These are phyloP conservation scores for Candida corydali DNA, from an alignment of 805 yeast genomes.

Conservation along the genomic window DNA sequence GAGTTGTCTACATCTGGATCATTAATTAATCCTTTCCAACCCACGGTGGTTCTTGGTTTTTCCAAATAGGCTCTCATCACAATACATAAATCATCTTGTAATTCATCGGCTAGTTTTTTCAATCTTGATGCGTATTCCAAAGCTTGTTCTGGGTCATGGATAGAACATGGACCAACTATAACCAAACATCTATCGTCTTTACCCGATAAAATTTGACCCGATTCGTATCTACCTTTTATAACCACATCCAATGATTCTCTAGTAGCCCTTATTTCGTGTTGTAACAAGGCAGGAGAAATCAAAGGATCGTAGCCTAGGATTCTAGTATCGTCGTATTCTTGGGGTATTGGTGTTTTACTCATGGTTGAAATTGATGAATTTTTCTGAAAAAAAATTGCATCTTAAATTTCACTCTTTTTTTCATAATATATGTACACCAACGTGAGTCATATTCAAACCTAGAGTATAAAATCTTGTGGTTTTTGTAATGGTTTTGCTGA, in stretches of 20 bases:
- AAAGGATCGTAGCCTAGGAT: slow-evolving; percentile 91
- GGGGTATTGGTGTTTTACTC: slow-evolving; percentile 51
- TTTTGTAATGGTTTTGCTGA: too few species aligned
- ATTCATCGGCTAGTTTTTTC: slow-evolving; percentile 62
- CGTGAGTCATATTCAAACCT: background rate
- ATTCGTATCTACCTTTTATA: slow-evolving; percentile 70
- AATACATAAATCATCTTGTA: slow-evolving; percentile 71
- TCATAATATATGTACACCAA: slow-evolving; percentile 1
- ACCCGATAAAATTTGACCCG: slow-evolving; percentile 68
- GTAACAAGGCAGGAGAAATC: slow-evolving; percentile 87
- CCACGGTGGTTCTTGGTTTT: slow-evolving; percentile 98
- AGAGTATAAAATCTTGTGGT: background rate
- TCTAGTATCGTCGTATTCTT: slow-evolving; percentile 72
- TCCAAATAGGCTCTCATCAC: slow-evolving; percentile 98
- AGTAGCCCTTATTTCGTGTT: slow-evolving; percentile 74
- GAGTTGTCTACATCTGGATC: slow-evolving; percentile 94
- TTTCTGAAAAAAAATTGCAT: background rate
- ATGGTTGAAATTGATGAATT: slow-evolving; percentile 11
- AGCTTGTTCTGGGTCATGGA: slow-evolving; percentile 88
- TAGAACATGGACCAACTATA: slow-evolving; percentile 95
- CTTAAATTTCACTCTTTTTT: background rate
- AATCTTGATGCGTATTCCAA: slow-evolving; percentile 78
- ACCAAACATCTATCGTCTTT: slow-evolving; percentile 81
- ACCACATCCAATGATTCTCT: slow-evolving; percentile 58
- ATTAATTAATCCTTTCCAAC: slow-evolving; percentile 97